Base-by-base conservation (phyloP, 2,329 filamentous ascomycete species). In the Trichophyton rubrum region DNA sequence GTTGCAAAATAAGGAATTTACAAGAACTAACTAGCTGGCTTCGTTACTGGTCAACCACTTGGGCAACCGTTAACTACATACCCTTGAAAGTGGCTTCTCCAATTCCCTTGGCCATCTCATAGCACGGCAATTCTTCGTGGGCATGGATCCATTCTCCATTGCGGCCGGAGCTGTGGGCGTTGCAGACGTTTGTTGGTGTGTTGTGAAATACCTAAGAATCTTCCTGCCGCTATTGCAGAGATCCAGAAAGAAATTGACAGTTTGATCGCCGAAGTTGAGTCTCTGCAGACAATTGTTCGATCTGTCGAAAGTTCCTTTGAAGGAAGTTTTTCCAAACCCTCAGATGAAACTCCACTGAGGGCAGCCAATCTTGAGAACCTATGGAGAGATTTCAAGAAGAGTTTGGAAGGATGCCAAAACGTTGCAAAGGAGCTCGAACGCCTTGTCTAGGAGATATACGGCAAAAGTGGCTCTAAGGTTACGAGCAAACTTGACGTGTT, bases 401-500 rank as follows among this genome's bases (percentile, higher is more conserved):
- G 27, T 15, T 38, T 35, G 38, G 45, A 62, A 41, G 35, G 60
- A 5, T 47, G 17, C 13, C 60, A 58, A 40, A 22, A 56, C 13
- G 27, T 30, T 43, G 55, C 62, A 22, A 47, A 41, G 30, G 53
- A 38, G 2, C 58, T 65, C 0, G 60, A 65, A 41, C 8, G 11
- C 20, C n/a, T 64, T 0, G 13, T 64, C 13, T 2, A 60, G 27
- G 59, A 65, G 13, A 61, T 65, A 15, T 58, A 59, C 40, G 60
- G 62, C 4, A 62, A 61, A 55, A 38, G n/a, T 27, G 55, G 59
- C 9, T 22, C 56, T 13, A 59, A 27, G 59, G 66, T 56, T 6
- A 41, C 30, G 63, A 59, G 57, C 65, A 69, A 56, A 66, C 65
- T 62, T 64, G 66, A 62, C 67, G 65, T 22, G 1, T 27, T 65